Evolutionary conservation across 2,329 filamentous ascomycete genomes (phyloP).

Genomic region (Cladosporium sp.): DNA sequence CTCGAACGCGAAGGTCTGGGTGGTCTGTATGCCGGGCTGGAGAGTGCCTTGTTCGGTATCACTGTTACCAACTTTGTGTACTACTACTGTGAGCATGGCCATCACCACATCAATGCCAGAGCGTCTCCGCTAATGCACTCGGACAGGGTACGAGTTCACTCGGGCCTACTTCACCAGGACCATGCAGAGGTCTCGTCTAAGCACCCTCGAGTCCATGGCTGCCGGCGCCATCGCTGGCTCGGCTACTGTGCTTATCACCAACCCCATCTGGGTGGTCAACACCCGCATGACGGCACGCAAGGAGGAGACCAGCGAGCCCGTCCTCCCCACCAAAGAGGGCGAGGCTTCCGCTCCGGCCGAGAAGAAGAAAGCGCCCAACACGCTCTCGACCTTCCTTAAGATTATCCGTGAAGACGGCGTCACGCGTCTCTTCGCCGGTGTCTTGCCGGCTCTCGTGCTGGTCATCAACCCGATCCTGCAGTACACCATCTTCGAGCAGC

Average conservation of each 20-base stretch:
- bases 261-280: constrained; percentile 99
- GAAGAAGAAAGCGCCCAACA: constrained; percentile 54
- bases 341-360: constrained; percentile 27
- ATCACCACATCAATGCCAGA: background rate
- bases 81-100: constrained; percentile 70
- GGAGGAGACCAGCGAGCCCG: constrained; percentile 44
- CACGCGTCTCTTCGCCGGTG: constrained; percentile 79
- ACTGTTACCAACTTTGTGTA: constrained; percentile 99
- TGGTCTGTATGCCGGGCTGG: constrained; percentile 87
- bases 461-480: constrained; percentile 98
- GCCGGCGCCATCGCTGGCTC: constrained; percentile 89
- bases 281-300: constrained; percentile 93
- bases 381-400: constrained; percentile 71
- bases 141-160: constrained; percentile 84
- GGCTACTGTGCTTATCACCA: constrained; percentile 91
- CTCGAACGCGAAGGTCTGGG: constrained; percentile 83
- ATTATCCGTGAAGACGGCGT: constrained; percentile 81
- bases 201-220: constrained; percentile 88
- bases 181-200: constrained; percentile 71
- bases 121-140: constrained; percentile 3
- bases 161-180: constrained; percentile 76
- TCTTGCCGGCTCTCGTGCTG: constrained; percentile 84
- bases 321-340: constrained; percentile 30
- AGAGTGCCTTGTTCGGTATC: constrained; percentile 94
- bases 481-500: constrained; percentile 97